Conservation (phyloP, 768 basidiomycete species). For the Trametes cingulata region DNA sequence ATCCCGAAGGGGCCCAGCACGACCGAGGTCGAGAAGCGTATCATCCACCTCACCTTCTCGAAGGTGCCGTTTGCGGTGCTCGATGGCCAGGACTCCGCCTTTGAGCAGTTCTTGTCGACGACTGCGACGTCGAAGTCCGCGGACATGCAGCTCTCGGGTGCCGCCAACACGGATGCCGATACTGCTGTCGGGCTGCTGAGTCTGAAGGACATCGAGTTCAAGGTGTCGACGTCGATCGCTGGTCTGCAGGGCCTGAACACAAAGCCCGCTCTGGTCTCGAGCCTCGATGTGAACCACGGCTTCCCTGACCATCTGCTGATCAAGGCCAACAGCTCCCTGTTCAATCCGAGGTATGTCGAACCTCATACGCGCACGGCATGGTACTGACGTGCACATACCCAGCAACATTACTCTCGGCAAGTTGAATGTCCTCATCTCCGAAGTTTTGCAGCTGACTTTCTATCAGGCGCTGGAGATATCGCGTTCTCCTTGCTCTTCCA, state of each 20-base stretch:
- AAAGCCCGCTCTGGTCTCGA: slow-evolving; percentile 54
- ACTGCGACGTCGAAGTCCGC: slow-evolving; percentile 52
- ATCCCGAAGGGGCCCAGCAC: slow-evolving; percentile 56
- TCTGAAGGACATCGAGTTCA: slow-evolving; percentile 57
- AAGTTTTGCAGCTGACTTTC: slow-evolving; percentile 27
- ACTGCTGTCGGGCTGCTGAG: slow-evolving; percentile 68
- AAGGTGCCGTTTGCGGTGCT: slow-evolving; percentile 62
- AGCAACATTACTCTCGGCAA: slow-evolving; percentile 37
- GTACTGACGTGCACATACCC: slow-evolving; percentile 22
- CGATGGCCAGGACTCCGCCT: slow-evolving; percentile 47
- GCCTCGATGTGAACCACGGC: slow-evolving; percentile 68
- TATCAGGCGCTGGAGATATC: slow-evolving; percentile 53
- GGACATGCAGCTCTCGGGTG: slow-evolving; percentile 53
- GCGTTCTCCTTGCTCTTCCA: slow-evolving; percentile 60
- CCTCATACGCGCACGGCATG: too few species aligned
- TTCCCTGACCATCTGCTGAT: slow-evolving; percentile 69
- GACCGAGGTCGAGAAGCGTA: slow-evolving; percentile 63
- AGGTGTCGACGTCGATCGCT: slow-evolving; percentile 56
- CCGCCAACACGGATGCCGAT: slow-evolving; percentile 51
- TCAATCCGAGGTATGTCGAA: slow-evolving; percentile 50
- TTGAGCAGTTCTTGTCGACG: slow-evolving; percentile 61
- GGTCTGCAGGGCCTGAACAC: slow-evolving; percentile 67
- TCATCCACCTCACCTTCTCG: slow-evolving; percentile 61
- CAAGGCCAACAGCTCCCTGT: slow-evolving; percentile 58
- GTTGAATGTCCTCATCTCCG: slow-evolving; percentile 31